phyloP scores from a whole-genome alignment of 2,329 filamentous ascomycete species.

The Colletotrichum orbiculare region DNA sequence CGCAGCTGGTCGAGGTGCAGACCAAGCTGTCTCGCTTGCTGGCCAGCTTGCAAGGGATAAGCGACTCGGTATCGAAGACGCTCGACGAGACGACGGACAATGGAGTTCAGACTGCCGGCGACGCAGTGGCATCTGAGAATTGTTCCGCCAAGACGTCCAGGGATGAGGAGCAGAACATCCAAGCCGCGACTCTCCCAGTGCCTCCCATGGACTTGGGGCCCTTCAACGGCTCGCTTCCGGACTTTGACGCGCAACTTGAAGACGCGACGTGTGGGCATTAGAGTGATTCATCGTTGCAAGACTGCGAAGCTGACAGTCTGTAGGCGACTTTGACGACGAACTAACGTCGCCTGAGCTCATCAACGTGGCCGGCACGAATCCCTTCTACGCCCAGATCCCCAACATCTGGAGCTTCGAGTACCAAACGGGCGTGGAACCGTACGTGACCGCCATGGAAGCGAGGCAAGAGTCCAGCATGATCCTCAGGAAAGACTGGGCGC shows the following conservation, averaged over 20 bases:
- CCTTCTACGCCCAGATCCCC: slow-evolving; percentile 42
- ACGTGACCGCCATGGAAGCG: slow-evolving; percentile 41
- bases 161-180: no score
- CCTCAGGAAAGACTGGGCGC: slow-evolving; percentile 41
- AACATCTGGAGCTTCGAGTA: slow-evolving; percentile 47
- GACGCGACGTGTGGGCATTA: not conserved
- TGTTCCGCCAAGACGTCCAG: no score
- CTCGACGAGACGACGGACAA: slow-evolving; percentile 35
- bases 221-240: not conserved
- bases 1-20: slow-evolving; percentile 45
- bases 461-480: slow-evolving; percentile 38
- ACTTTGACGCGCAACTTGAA: not conserved
- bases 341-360: slow-evolving; percentile 12
- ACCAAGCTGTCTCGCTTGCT: slow-evolving; percentile 41
- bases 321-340: not conserved
- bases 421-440: slow-evolving; percentile 44
- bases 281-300: rapidly evolving
- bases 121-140: no score
- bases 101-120: no score
- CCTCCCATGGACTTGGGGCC: slow-evolving; percentile 5
- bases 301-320: not conserved
- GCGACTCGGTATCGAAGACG: slow-evolving; percentile 40
- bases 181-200: no score
- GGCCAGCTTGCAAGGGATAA: slow-evolving; percentile 41
- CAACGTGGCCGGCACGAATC: slow-evolving; percentile 26